These are phyloP conservation scores for Tolypocladium ophioglossoides DNA, from an alignment of 2,329 filamentous ascomycete genomes.

Conservation along the genomic window DNA sequence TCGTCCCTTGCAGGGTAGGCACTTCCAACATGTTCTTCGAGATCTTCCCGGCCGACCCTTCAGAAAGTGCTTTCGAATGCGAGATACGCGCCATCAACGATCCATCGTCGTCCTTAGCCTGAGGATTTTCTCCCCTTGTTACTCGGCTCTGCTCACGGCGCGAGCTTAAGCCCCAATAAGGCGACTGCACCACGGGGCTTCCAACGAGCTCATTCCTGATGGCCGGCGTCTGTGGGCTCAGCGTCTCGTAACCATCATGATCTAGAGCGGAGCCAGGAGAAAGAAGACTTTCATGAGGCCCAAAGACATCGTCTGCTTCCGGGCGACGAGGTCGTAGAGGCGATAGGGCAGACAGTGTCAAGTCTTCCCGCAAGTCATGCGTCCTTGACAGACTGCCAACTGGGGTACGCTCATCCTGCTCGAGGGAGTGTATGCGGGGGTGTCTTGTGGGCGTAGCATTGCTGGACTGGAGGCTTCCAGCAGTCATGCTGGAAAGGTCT, in stretches of 20 bases:
- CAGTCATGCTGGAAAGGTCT: background rate
- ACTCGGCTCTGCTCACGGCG: background rate
- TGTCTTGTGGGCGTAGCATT: background rate
- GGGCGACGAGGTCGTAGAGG: background rate
- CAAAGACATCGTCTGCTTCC: conserved; percentile 1
- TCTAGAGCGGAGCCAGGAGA: background rate
- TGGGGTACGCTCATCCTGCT: background rate
- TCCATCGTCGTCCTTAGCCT: background rate
- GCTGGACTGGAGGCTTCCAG: background rate
- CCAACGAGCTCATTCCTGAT: background rate
- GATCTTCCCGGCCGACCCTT: background rate
- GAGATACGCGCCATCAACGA: background rate
- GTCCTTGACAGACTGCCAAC: background rate
- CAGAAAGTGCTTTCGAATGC: background rate
- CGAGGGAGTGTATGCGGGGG: background rate
- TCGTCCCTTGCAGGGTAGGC: background rate
- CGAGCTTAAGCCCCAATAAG: background rate
- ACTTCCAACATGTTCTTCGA: background rate
- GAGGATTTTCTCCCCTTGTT: rapidly evolving
- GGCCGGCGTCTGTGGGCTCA: background rate
- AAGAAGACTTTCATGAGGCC: background rate
- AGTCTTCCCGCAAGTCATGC: background rate
- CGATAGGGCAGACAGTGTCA: background rate
- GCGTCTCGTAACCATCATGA: background rate
- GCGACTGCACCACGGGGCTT: too few species aligned